These are phyloP conservation scores for Scleroderma bovista DNA, from an alignment of 768 basidiomycete genomes.

Conservation along the genomic window DNA sequence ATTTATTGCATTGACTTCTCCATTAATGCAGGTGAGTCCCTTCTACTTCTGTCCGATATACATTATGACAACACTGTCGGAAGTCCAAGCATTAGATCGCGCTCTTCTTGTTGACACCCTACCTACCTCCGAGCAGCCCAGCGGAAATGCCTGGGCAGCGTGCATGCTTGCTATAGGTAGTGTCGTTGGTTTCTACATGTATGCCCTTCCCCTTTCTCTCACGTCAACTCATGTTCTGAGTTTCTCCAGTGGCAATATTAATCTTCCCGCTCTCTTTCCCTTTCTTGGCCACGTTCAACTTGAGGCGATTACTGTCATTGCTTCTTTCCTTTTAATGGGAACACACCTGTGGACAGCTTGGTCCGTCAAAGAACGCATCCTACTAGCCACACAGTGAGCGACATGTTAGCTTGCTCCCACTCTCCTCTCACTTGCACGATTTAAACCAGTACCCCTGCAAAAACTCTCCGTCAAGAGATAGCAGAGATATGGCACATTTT, in stretches of 20 bases:
- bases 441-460: slow-evolving; percentile 10
- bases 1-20: slow-evolving; percentile 67
- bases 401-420: background rate
- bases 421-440: background rate
- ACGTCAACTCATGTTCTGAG: background rate
- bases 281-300: slow-evolving; percentile 77
- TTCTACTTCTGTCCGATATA: background rate
- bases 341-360: slow-evolving; percentile 60
- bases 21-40: slow-evolving; percentile 44
- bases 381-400: slow-evolving; percentile 40
- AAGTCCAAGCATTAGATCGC: slow-evolving; percentile 89
- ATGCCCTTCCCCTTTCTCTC: background rate
- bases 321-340: slow-evolving; percentile 56
- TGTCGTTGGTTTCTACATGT: slow-evolving; percentile 87
- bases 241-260: slow-evolving; percentile 62
- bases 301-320: slow-evolving; percentile 74
- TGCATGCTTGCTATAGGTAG: slow-evolving; percentile 87
- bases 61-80: slow-evolving; percentile 2
- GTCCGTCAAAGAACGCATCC: slow-evolving; percentile 68
- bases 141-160: slow-evolving; percentile 93
- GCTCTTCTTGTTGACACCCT: slow-evolving; percentile 86
- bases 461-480: slow-evolving; percentile 40
- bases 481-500: slow-evolving; percentile 70
- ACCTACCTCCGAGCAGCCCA: slow-evolving; percentile 67
- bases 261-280: slow-evolving; percentile 64